Conservation (phyloP, 441 rosid species). For the Macaranga tanarius region DNA sequence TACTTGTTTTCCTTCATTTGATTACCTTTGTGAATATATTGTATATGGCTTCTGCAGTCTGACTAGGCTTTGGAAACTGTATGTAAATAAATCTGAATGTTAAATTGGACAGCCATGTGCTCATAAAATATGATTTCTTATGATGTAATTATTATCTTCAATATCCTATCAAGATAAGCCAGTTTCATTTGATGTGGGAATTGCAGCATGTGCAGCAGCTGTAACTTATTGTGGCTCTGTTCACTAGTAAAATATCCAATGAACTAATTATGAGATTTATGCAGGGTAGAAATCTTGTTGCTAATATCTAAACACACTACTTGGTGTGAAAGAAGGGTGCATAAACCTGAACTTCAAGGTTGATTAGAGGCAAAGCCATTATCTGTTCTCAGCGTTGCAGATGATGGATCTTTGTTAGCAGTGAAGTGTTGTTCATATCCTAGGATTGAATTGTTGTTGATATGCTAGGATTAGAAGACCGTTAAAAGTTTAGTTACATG, state of each 20-base stretch:
- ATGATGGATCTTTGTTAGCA: neutral
- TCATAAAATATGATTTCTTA: constrained; percentile 7
- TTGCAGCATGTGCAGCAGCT: neutral
- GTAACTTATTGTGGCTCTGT: neutral
- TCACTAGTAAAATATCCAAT: neutral
- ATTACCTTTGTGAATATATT: constrained; percentile 38
- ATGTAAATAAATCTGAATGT: constrained; percentile 38
- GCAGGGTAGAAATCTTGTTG: too few species aligned
- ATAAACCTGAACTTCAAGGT: too few species aligned
- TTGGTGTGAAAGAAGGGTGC: too few species aligned
- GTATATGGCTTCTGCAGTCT: constrained; percentile 30
- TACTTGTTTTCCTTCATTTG: constrained; percentile 17
- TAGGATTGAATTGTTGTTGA: too few species aligned
- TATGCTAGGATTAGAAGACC: too few species aligned
- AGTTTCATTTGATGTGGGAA: constrained; percentile 15
- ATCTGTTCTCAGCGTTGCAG: neutral
- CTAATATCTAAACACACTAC: too few species aligned
- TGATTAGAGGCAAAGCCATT: neutral
- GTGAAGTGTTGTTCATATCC: neutral
- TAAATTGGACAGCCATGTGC: constrained; percentile 30
- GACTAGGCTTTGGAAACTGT: constrained; percentile 27
- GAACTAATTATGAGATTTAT: too few species aligned
- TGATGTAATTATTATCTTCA: constrained; percentile 10
- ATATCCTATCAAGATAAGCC: neutral
- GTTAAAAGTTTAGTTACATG: neutral